These are phyloP conservation scores for Fusarium udum DNA, from an alignment of 2,329 filamentous ascomycete genomes.

Conservation along the genomic window DNA sequence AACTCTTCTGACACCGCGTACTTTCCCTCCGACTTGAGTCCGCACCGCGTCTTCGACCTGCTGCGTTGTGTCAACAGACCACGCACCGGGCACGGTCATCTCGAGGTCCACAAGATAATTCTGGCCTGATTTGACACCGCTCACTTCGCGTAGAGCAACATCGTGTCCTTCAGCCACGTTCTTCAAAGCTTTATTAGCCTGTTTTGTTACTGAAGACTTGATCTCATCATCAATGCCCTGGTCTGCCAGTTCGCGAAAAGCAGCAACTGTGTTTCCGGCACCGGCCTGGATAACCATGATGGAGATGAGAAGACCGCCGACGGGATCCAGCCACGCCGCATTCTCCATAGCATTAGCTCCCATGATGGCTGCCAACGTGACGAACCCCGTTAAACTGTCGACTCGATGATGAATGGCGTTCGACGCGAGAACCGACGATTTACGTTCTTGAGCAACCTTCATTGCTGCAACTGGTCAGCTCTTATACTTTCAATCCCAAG, in stretches of 20 bases:
- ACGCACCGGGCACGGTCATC: conserved; percentile 78
- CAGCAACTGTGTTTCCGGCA: conserved; percentile 82
- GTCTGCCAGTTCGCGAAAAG: conserved; percentile 91
- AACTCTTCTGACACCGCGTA: conserved; percentile 85
- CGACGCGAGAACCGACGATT: conserved; percentile 93
- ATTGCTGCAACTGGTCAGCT: conserved; percentile 69
- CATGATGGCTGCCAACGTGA: conserved; percentile 87
- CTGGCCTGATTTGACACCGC: conserved; percentile 94
- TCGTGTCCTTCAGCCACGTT: conserved; percentile 63
- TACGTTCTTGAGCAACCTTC: conserved; percentile 93
- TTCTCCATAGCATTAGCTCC: conserved; percentile 87
- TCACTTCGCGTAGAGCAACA: conserved; percentile 79
- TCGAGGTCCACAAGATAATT: conserved; percentile 95
- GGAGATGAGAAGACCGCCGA: conserved; percentile 92
- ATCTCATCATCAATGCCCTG: conserved; percentile 87
- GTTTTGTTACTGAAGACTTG: conserved; percentile 74
- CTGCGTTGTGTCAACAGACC: conserved; percentile 77
- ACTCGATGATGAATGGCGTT: conserved; percentile 97
- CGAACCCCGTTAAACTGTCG: conserved; percentile 93
- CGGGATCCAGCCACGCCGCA: conserved; percentile 92
- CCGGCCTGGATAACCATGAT: conserved; percentile 93
- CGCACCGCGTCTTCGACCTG: conserved; percentile 79
- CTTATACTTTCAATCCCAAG: background rate
- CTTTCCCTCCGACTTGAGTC: conserved; percentile 75
- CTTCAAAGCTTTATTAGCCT: conserved; percentile 68